A percentile compares a stretch with the other conserved stretches of the same genome.
These are phyloP conservation scores for Dactylellina drechsleri DNA, from an alignment of 2,329 filamentous ascomycete genomes.

Conservation along the genomic window DNA sequence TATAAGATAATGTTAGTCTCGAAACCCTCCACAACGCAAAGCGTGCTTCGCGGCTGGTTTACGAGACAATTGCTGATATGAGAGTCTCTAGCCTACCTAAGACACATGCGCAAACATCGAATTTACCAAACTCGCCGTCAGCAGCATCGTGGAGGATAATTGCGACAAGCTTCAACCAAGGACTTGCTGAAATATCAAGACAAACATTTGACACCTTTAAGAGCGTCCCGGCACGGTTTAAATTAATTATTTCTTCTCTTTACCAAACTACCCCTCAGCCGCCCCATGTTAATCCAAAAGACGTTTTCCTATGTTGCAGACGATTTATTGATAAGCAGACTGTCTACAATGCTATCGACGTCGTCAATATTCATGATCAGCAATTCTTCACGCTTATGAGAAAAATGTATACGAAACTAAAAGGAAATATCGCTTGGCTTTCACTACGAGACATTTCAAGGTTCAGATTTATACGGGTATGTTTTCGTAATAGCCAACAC, in stretches of 20 bases:
- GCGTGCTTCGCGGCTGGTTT: too few relatives aligned
- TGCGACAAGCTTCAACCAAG: too few relatives aligned
- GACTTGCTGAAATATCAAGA: too few relatives aligned
- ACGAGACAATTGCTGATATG: too few relatives aligned
- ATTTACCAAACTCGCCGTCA: too few relatives aligned
- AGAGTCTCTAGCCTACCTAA: too few relatives aligned
- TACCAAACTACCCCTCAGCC: not conserved
- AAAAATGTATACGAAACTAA: slow-evolving; percentile 5
- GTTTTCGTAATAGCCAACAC: not conserved
- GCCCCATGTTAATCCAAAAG: not conserved
- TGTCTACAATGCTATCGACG: slow-evolving; percentile 10
- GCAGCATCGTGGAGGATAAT: too few relatives aligned
- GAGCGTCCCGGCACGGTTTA: too few relatives aligned
- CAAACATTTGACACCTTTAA: too few relatives aligned
- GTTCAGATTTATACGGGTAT: slow-evolving; percentile 25
- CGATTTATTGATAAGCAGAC: slow-evolving; percentile 17
- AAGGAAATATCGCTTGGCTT: slow-evolving; percentile 14
- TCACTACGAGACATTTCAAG: slow-evolving; percentile 18
- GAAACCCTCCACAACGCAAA: too few relatives aligned
- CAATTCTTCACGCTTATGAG: slow-evolving; percentile 17
- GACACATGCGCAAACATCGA: too few relatives aligned
- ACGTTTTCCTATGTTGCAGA: slow-evolving; percentile 21
- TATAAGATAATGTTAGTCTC: too few relatives aligned
- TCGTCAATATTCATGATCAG: slow-evolving; percentile 8
- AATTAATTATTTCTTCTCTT: not conserved